phyloP scores from a whole-genome alignment of 805 yeast genomes.

The Candida dajiaensis region DNA sequence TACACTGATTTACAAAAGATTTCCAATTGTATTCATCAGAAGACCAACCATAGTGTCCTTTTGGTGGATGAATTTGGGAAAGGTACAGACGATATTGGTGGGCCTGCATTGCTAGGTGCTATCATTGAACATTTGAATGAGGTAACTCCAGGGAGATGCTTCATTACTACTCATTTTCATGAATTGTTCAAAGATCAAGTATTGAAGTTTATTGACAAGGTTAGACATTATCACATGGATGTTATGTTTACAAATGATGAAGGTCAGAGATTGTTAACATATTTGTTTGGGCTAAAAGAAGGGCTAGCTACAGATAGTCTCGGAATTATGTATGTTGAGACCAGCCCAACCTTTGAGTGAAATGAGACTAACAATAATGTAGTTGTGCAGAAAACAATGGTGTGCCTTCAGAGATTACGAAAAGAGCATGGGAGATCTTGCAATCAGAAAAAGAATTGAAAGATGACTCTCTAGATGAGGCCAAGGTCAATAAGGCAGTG shows the following conservation, averaged over 20 bases:
- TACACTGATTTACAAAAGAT: slow-evolving; percentile 43
- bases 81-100: slow-evolving; percentile 43
- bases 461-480: slow-evolving; percentile 8
- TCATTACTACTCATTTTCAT: slow-evolving; percentile 40
- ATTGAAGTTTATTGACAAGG: slow-evolving; percentile 15
- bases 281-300: slow-evolving; percentile 27
- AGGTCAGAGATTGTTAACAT: slow-evolving; percentile 20
- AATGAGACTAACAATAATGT: too few species aligned
- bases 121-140: slow-evolving; percentile 24
- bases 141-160: slow-evolving; percentile 16
- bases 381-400: slow-evolving; percentile 37
- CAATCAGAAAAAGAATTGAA: slow-evolving; percentile 6
- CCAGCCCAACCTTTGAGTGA: too few species aligned
- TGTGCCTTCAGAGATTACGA: slow-evolving; percentile 24
- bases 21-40: slow-evolving; percentile 33
- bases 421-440: slow-evolving; percentile 27
- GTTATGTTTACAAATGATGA: slow-evolving; percentile 16
- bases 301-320: slow-evolving; percentile 31
- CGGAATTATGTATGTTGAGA: slow-evolving; percentile 24
- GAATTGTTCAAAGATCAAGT: slow-evolving; percentile 30
- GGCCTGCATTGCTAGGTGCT: slow-evolving; percentile 39
- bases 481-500: not conserved
- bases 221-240: slow-evolving; percentile 32
- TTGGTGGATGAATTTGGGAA: slow-evolving; percentile 51
- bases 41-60: slow-evolving; percentile 36